Conservation (phyloP, 169 alveolate species). For the Babesia gibsoni region DNA sequence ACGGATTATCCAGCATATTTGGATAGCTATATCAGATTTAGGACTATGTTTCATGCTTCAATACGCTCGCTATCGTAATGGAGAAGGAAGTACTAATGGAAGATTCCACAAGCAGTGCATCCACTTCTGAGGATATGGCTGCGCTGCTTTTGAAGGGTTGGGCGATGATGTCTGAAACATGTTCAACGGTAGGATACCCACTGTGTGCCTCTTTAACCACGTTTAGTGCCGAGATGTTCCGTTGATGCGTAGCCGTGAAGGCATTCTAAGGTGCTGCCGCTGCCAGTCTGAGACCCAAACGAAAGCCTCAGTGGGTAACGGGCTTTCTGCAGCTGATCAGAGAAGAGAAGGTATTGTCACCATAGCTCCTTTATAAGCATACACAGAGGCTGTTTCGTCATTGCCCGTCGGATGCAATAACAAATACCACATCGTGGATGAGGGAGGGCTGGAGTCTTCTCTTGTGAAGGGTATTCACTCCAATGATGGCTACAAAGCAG, state of each 20-base stretch:
- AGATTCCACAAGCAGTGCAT: too few relatives aligned
- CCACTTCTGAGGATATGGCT: conserved; percentile 52
- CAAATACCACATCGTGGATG: conserved; percentile 29
- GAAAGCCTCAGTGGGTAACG: too few relatives aligned
- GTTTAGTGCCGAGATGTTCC: conserved; percentile 63
- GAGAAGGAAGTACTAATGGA: too few relatives aligned
- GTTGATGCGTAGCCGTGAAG: conserved; percentile 56
- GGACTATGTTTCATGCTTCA: too few relatives aligned
- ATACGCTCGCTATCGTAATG: too few relatives aligned
- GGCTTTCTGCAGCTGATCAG: too few relatives aligned
- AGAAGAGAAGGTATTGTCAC: too few relatives aligned
- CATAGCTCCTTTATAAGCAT: too few relatives aligned
- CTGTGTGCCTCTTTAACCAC: background rate
- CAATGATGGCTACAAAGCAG: background rate
- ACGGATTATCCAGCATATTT: too few relatives aligned
- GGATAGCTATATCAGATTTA: too few relatives aligned
- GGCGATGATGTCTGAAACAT: conserved; percentile 62
- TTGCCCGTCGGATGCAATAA: background rate
- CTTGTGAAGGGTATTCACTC: conserved; percentile 14
- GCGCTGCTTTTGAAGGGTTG: conserved; percentile 55
- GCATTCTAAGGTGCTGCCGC: conserved; percentile 41
- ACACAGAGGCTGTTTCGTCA: background rate
- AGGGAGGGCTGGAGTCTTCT: conserved; percentile 16
- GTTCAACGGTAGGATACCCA: conserved; percentile 12
- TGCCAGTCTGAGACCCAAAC: conserved; percentile 18